Evolutionary conservation across 192 early-diverging fungal species (phyloP).

Genomic region (Dissophora ornata): DNA sequence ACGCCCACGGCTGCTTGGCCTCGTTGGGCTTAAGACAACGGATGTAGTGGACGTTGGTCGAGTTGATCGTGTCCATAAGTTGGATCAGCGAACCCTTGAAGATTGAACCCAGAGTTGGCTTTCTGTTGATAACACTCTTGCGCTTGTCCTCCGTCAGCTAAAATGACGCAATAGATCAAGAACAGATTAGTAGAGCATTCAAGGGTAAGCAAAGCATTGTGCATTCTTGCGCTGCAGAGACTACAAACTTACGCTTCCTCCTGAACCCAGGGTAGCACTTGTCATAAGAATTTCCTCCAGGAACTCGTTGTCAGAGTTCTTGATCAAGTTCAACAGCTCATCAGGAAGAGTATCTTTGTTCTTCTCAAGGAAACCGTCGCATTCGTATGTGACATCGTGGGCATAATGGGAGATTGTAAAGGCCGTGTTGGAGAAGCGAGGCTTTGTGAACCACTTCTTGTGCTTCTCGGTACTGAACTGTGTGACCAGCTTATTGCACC

Average conservation of each 20-base stretch:
- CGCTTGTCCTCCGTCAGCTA: slow-evolving; percentile 59
- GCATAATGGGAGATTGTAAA: slow-evolving; percentile 98
- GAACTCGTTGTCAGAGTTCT: slow-evolving; percentile 81
- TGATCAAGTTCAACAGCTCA: slow-evolving; percentile 85
- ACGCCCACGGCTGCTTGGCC: slow-evolving; percentile 89
- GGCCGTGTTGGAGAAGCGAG: slow-evolving; percentile 85
- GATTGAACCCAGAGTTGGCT: slow-evolving; percentile 95
- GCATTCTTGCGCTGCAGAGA: neutral
- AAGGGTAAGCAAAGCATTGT: neutral
- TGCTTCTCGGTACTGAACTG: slow-evolving; percentile 76
- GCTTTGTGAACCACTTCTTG: slow-evolving; percentile 89
- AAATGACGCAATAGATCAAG: too few species aligned
- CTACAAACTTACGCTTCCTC: slow-evolving; percentile 51
- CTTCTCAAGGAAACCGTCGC: slow-evolving; percentile 97
- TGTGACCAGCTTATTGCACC: slow-evolving; percentile 91
- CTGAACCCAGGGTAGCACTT: slow-evolving; percentile 63
- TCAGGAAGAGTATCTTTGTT: slow-evolving; percentile 98
- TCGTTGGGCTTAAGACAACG: slow-evolving; percentile 99
- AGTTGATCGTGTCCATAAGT: slow-evolving; percentile 95
- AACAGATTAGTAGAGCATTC: neutral
- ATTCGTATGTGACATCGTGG: slow-evolving; percentile 92
- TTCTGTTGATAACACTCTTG: slow-evolving; percentile 70
- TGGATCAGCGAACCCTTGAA: slow-evolving; percentile 94
- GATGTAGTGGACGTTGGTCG: slow-evolving; percentile 96
- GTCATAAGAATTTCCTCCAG: slow-evolving; percentile 80